Evolutionary conservation across 2,329 filamentous ascomycete species (phyloP).

Genomic region (Diaporthe sp.): DNA sequence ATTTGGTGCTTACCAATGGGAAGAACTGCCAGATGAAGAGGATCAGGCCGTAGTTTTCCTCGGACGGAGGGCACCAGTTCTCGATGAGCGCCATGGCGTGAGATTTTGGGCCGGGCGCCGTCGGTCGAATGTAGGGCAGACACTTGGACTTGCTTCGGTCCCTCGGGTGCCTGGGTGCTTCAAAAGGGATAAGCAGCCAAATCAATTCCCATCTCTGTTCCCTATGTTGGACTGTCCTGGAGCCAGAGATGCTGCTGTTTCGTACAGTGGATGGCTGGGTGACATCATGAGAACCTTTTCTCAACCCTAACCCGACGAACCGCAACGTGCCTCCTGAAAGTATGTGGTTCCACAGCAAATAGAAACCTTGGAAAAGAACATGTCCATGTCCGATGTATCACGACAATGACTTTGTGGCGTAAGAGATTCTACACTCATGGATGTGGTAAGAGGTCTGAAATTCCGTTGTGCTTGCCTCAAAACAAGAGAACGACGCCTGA

Average conservation of each 20-base stretch:
- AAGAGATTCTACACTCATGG: too few species aligned
- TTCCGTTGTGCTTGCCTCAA: too few species aligned
- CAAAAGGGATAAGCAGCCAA: neutral
- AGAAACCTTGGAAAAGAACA: too few species aligned
- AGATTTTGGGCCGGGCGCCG: neutral
- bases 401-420: too few species aligned
- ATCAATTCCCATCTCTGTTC: neutral
- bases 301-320: neutral
- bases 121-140: neutral
- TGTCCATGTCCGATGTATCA: too few species aligned
- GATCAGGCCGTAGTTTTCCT: conserved; percentile 66
- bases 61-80: conserved; percentile 67
- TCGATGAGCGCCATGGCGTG: conserved; percentile 58
- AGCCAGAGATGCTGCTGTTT: neutral
- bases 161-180: neutral
- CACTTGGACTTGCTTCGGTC: neutral
- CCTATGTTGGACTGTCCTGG: neutral
- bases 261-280: too few species aligned
- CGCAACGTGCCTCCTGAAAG: too few species aligned
- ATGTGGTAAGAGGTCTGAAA: too few species aligned
- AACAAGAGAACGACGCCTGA: too few species aligned
- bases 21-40: conserved; percentile 65
- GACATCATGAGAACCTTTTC: conserved; percentile 16
- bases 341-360: neutral
- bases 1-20: conserved; percentile 56